A percentile compares a stretch with the other conserved stretches of the same genome.
Evolutionary conservation across 768 basidiomycete genomes (phyloP).

Genomic region (Chalciporus pseudorubinellus): DNA sequence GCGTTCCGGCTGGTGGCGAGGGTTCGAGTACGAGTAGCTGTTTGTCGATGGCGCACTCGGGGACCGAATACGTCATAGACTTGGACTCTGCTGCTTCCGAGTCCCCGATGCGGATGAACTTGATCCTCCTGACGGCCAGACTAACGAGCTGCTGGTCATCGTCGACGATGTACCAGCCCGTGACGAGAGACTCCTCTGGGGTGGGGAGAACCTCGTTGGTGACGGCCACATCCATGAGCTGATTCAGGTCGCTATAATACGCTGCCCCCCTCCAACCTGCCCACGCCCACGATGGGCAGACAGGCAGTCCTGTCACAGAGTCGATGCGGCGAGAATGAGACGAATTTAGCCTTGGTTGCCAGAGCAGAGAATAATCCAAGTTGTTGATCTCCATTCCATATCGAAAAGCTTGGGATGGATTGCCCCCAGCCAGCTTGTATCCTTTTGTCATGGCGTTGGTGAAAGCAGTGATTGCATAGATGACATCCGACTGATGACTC

Average conservation of each 20-base stretch:
- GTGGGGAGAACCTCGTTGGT: background rate
- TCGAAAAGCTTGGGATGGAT: constrained; percentile 6
- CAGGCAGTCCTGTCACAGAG: background rate
- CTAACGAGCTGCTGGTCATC: constrained; percentile 7
- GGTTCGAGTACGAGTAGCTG: background rate
- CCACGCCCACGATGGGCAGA: constrained; percentile 28
- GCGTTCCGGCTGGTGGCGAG: constrained; percentile 15
- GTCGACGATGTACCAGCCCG: constrained; percentile 16
- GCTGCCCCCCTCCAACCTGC: constrained; percentile 25
- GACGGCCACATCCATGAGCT: background rate
- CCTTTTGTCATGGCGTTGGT: constrained; percentile 2
- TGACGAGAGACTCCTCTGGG: constrained; percentile 20
- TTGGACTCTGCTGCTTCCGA: background rate
- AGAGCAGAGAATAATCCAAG: constrained; percentile 17
- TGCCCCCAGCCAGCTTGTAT: background rate
- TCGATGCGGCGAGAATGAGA: constrained; percentile 8
- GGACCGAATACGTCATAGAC: constrained; percentile 2
- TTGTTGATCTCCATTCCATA: constrained; percentile 13
- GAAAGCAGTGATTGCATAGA: constrained; percentile 9
- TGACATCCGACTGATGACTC: constrained; percentile 15
- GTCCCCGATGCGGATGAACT: background rate
- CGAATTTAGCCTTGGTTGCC: constrained; percentile 19
- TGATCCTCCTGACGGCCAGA: constrained; percentile 7
- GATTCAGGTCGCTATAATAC: background rate
- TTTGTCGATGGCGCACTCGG: background rate